Conservation (phyloP, 2,329 filamentous ascomycete species). For the Amylocarpus encephaloides region DNA sequence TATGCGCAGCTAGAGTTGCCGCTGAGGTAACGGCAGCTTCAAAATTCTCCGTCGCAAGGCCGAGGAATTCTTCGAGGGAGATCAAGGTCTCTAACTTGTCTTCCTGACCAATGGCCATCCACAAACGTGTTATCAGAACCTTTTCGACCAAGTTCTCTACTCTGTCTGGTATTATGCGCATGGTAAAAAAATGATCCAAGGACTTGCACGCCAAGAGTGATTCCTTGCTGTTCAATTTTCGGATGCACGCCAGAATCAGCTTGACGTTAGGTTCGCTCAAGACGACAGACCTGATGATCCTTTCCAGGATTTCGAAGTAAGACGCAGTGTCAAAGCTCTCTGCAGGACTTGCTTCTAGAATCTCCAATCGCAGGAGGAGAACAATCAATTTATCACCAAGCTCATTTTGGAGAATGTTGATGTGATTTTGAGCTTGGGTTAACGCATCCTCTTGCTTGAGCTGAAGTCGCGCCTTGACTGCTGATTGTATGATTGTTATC, state of each 20-base stretch:
- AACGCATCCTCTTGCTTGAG: slow-evolving; percentile 39
- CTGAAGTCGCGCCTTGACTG: slow-evolving; percentile 50
- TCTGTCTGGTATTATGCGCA: slow-evolving; percentile 45
- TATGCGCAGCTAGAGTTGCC: slow-evolving; percentile 62
- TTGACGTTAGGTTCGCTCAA: slow-evolving; percentile 59
- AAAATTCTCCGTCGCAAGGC: slow-evolving; percentile 41
- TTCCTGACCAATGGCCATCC: slow-evolving; percentile 51
- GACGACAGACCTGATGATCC: slow-evolving; percentile 54
- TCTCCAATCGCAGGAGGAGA: slow-evolving; percentile 60
- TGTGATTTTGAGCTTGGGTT: slow-evolving; percentile 48
- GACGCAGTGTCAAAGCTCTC: slow-evolving; percentile 43
- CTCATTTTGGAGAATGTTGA: slow-evolving; percentile 56
- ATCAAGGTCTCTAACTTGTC: slow-evolving; percentile 32
- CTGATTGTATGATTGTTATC: slow-evolving; percentile 58
- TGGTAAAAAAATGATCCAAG: slow-evolving; percentile 57
- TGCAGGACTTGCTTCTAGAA: slow-evolving; percentile 45
- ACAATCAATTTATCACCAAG: slow-evolving; percentile 60
- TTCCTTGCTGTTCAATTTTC: slow-evolving; percentile 53
- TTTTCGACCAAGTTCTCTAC: slow-evolving; percentile 62
- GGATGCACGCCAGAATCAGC: slow-evolving; percentile 60
- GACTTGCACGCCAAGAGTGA: slow-evolving; percentile 42
- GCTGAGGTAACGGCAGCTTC: slow-evolving; percentile 46
- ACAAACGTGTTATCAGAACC: slow-evolving; percentile 59
- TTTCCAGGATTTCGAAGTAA: slow-evolving; percentile 48
- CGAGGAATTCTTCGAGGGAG: slow-evolving; percentile 38